Conservation (phyloP, 2,329 filamentous ascomycete species). For the Aureobasidium sp. region DNA sequence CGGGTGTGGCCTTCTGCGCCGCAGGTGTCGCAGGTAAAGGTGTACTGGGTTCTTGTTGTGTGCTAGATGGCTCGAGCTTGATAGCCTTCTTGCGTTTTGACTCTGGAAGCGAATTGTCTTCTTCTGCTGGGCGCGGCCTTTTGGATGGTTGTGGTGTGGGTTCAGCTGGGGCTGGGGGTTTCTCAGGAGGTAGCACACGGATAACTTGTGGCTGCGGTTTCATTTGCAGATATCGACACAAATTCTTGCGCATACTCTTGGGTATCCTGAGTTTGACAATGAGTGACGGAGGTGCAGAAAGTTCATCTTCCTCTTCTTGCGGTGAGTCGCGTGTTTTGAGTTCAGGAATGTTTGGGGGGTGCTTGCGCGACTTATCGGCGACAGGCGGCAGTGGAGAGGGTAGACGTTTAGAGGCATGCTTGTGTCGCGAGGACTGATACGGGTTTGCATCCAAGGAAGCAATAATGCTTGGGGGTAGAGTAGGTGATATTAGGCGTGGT, state of each 20-base stretch:
- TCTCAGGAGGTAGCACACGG: constrained; percentile 7
- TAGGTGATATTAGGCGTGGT: constrained; percentile 45
- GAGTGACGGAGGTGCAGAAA: background rate
- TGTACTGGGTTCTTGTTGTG: background rate
- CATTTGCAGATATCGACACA: constrained; percentile 6
- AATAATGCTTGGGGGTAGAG: constrained; percentile 47
- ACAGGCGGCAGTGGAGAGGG: background rate
- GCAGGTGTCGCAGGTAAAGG: background rate
- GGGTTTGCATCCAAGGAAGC: constrained; percentile 32
- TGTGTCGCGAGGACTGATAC: background rate
- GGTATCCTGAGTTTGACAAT: constrained; percentile 12
- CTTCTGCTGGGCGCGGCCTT: constrained; percentile 8
- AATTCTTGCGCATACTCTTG: constrained; percentile 11
- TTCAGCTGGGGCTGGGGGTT: background rate
- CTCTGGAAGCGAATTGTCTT: constrained; percentile 14
- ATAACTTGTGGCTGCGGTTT: constrained; percentile 8
- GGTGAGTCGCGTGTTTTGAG: constrained; percentile 4
- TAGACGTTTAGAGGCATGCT: background rate
- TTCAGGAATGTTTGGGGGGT: background rate
- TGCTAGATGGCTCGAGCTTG: background rate
- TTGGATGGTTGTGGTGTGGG: constrained; percentile 7
- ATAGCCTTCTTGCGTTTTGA: constrained; percentile 20
- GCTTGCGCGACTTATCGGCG: constrained; percentile 3
- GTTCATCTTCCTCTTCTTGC: background rate
- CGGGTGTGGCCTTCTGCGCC: constrained; percentile 18